These are phyloP conservation scores for Yamadazyma sp. DNA, from an alignment of 805 yeast species.

Conservation along the genomic window DNA sequence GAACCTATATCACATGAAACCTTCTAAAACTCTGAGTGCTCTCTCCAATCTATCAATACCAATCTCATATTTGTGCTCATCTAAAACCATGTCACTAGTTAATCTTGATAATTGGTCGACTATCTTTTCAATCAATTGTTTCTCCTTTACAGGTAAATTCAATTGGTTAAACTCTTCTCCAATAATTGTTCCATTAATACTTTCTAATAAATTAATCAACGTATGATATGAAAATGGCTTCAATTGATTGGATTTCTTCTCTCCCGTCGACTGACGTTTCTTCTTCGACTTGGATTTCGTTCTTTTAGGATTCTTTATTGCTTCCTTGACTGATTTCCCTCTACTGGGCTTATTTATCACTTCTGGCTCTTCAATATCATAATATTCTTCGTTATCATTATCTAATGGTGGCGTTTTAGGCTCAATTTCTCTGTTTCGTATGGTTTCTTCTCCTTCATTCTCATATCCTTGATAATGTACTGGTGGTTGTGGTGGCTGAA, in stretches of 20 bases:
- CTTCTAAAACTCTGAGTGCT: constrained; percentile 85
- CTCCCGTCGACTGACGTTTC: constrained; percentile 5
- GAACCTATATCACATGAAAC: too few relatives aligned
- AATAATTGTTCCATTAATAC: constrained; percentile 58
- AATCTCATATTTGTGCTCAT: constrained; percentile 74
- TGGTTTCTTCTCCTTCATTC: too few relatives aligned
- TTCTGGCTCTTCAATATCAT: constrained; percentile 38
- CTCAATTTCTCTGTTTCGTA: too few relatives aligned
- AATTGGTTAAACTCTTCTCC: constrained; percentile 73
- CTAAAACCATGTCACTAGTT: constrained; percentile 87
- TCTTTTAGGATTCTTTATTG: constrained; percentile 22
- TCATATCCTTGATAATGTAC: too few relatives aligned
- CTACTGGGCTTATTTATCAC: constrained; percentile 28
- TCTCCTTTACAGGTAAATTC: constrained; percentile 72
- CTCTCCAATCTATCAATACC: constrained; percentile 77
- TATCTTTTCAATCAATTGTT: constrained; percentile 75
- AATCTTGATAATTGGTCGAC: constrained; percentile 82
- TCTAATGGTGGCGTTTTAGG: too few relatives aligned
- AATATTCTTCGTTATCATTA: constrained; percentile 27
- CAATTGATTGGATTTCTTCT: constrained; percentile 8
- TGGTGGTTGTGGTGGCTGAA: too few relatives aligned
- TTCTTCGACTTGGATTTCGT: constrained; percentile 9
- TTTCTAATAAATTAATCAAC: constrained; percentile 49
- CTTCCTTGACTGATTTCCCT: constrained; percentile 32
- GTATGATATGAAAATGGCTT: constrained; percentile 43